phyloP scores from a whole-genome alignment of 805 yeast species.

The Torulaspora franciscae region DNA sequence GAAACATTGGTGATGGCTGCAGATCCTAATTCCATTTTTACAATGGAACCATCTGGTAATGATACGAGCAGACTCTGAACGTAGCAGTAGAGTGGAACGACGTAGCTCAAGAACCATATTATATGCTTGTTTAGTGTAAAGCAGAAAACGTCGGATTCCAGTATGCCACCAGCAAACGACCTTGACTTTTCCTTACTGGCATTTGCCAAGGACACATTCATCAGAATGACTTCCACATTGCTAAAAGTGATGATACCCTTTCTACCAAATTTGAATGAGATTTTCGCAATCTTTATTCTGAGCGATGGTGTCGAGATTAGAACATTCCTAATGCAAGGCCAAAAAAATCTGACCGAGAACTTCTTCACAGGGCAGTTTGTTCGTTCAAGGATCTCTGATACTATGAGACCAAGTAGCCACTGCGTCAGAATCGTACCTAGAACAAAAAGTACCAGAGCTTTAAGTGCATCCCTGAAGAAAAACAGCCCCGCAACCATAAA shows the following conservation, averaged over 20 bases:
- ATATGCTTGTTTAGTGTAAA: constrained; percentile 10
- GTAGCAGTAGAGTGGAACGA: constrained; percentile 16
- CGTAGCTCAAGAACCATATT: constrained; percentile 12
- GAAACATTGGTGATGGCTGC: constrained; percentile 17
- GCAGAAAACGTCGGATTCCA: constrained; percentile 9
- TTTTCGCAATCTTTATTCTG: constrained; percentile 15
- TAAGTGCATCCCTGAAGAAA: constrained; percentile 2
- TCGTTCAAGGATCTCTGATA: constrained; percentile 6
- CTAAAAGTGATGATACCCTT: constrained; percentile 20
- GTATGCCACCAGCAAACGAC: neutral
- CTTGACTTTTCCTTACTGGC: neutral
- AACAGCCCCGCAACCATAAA: neutral
- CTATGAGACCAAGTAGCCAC: constrained; percentile 2
- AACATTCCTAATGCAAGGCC: constrained; percentile 18
- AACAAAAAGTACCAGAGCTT: constrained; percentile 4
- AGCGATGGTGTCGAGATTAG: constrained; percentile 12
- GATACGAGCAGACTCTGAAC: constrained; percentile 11
- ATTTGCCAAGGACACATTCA: neutral
- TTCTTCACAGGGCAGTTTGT: constrained; percentile 7
- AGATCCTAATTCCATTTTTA: constrained; percentile 19
- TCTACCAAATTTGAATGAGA: constrained; percentile 19
- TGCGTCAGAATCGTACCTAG: constrained; percentile 3
- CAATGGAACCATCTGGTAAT: constrained; percentile 7
- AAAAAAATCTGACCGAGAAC: constrained; percentile 20
- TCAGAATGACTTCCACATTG: constrained; percentile 15